Base-by-base conservation (phyloP, 768 basidiomycete species). In the Auricularia sp. region DNA sequence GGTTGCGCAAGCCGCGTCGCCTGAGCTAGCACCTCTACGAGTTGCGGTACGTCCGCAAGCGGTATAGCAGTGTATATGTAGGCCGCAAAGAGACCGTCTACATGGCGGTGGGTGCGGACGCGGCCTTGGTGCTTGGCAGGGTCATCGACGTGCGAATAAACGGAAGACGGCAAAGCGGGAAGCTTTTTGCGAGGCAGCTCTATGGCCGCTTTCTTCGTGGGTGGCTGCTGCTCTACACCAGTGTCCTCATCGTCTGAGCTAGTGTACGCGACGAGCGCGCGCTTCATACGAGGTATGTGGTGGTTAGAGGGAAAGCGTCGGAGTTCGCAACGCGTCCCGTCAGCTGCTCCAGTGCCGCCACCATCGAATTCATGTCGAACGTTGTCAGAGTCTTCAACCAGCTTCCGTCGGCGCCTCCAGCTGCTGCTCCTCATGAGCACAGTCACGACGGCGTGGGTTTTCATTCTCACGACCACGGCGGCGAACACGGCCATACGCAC, bases 401-500 rank as follows among this genome's bases (percentile, higher is more conserved):
- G 67, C 81, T 88, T 58, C 76, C 79, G 51, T 68, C 79, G 4
- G 34, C 12, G 12, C 66, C 73, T 7, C 64, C 72, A 3, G 71
- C 69, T 3, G 66, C 65, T 16, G 76, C 77, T 43, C 65, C 72
- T 18, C 73, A 78, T 58, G 62, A 73, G 3, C 85, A 87, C 70
- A 77, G 82, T 11, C 88, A 91, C 71, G 83, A 77, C 62, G 73
- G 71, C 64, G 75, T 70, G 54, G 77, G 71, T 14, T 73, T 71
- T 12, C 78, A 81, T 61, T 76, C 74, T 11, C 86, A 88, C 67
- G 79, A 81, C 59, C 85, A 85, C 69, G 83, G 77, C 18, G 69
- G 80, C 53, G 93, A 95, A 62, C 95, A 98, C 71, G 95, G 95
- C 3, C 96, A 98, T 70, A 93, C 93, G 0, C 96, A 98, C 73